Percentiles rank a stretch among this genome's conserved stretches.
Evolutionary conservation across 2,329 filamentous ascomycete genomes (phyloP).

Genomic region (Colletotrichum musicola): DNA sequence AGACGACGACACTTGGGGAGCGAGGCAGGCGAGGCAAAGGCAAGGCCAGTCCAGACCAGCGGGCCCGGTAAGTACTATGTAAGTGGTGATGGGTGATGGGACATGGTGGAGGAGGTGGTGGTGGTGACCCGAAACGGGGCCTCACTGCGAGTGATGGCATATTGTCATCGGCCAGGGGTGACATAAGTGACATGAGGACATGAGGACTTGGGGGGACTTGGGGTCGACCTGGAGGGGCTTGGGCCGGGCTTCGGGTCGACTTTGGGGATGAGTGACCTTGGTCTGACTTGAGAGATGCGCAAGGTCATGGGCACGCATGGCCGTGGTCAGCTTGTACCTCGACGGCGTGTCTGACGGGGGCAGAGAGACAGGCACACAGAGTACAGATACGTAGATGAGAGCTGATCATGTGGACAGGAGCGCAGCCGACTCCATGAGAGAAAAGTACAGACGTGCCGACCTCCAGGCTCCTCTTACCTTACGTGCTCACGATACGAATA

Average conservation of each 20-base stretch:
- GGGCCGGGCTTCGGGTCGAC: neutral
- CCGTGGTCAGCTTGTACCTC: conserved; percentile 29
- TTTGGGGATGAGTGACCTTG: neutral
- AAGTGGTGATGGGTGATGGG: too few relatives aligned
- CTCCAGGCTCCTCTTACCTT: too few relatives aligned
- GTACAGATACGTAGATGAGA: conserved; percentile 20
- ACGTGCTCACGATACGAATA: too few relatives aligned
- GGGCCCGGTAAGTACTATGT: too few relatives aligned
- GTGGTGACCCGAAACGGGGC: conserved; percentile 27
- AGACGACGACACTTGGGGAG: neutral
- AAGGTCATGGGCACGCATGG: conserved; percentile 10
- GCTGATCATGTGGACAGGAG: conserved; percentile 35
- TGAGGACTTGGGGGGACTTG: neutral
- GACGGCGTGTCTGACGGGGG: neutral
- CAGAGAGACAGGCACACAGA: neutral
- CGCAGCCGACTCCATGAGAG: conserved; percentile 15
- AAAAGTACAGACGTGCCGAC: too few relatives aligned
- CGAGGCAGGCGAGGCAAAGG: conserved; percentile 1
- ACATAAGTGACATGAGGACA: neutral
- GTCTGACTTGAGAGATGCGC: neutral
- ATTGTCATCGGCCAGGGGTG: conserved; percentile 25
- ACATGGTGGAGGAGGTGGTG: neutral
- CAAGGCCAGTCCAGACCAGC: neutral
- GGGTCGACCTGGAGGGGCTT: neutral
- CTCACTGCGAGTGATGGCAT: conserved; percentile 16